A percentile compares a stretch with the other conserved stretches of the same genome.
These are phyloP conservation scores for Powellomyces hirtus DNA, from an alignment of 192 early-diverging fungal genomes.

Conservation along the genomic window DNA sequence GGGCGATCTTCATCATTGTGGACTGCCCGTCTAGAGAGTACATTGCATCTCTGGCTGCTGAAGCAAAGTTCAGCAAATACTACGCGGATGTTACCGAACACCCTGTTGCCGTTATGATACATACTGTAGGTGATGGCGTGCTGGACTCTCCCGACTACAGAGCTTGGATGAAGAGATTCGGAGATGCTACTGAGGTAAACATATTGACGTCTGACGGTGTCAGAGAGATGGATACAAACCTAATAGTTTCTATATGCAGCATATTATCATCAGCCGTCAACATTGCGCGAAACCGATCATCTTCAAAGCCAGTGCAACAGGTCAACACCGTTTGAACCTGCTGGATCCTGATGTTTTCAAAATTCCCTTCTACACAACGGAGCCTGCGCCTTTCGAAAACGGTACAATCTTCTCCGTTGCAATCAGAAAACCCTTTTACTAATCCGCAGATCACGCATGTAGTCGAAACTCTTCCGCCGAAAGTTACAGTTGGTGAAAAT, in stretches of 20 bases:
- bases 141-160: conserved; percentile 62
- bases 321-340: conserved; percentile 64
- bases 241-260: conserved; percentile 41
- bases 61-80: neutral
- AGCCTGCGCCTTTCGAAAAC: conserved; percentile 26
- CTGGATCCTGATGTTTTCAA: conserved; percentile 67
- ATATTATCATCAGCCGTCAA: conserved; percentile 70
- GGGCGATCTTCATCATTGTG: conserved; percentile 38
- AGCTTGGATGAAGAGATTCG: conserved; percentile 74
- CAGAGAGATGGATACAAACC: neutral
- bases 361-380: conserved; percentile 62
- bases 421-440: too few species aligned
- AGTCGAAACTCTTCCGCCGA: conserved; percentile 27
- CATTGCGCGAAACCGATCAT: conserved; percentile 62
- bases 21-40: conserved; percentile 38
- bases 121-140: conserved; percentile 66
- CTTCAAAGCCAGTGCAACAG: conserved; percentile 62
- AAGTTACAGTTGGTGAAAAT: conserved; percentile 2
- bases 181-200: conserved; percentile 55
- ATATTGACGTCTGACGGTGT: neutral
- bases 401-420: conserved; percentile 40
- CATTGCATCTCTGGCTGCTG: conserved; percentile 8
- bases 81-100: neutral
- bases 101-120: conserved; percentile 61
- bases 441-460: neutral